phyloP scores from a whole-genome alignment of 2,329 filamentous ascomycete species.

The Fusarium sp. region DNA sequence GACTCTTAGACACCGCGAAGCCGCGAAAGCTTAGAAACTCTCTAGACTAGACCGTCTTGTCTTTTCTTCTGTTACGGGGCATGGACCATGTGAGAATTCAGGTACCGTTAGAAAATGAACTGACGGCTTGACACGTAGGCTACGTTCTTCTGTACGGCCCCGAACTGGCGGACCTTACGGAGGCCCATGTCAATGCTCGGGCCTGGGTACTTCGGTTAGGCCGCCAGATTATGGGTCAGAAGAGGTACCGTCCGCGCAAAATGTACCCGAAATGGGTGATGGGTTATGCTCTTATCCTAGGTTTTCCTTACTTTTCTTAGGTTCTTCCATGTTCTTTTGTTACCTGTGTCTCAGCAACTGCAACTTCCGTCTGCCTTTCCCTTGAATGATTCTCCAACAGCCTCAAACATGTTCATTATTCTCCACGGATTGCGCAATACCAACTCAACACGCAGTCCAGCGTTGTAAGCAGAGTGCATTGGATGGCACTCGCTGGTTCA shows the following conservation, averaged over 20 bases:
- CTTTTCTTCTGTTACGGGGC: not conserved
- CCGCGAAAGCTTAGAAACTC: slow-evolving; percentile 34
- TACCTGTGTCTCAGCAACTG: slow-evolving; percentile 8
- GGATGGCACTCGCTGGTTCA: slow-evolving; percentile 6
- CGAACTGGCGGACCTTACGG: slow-evolving; percentile 18
- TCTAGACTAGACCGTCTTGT: not conserved
- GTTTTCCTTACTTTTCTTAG: slow-evolving; percentile 7
- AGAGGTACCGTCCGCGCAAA: slow-evolving; percentile 25
- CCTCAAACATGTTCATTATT: not conserved
- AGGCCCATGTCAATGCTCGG: slow-evolving; percentile 29
- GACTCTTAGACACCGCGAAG: slow-evolving; percentile 39
- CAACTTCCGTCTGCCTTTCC: slow-evolving; percentile 8
- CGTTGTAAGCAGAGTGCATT: slow-evolving; percentile 19
- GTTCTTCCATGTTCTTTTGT: slow-evolving; percentile 6
- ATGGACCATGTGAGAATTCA: not conserved
- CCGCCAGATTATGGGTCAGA: slow-evolving; percentile 2
- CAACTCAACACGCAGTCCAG: not conserved
- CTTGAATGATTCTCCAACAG: not conserved
- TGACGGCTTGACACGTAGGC: slow-evolving; percentile 3
- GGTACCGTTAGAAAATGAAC: not conserved
- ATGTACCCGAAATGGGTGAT: slow-evolving; percentile 26
- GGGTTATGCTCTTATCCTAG: slow-evolving; percentile 16
- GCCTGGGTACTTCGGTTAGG: slow-evolving; percentile 35
- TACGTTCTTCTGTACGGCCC: slow-evolving; percentile 5
- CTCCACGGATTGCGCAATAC: slow-evolving; percentile 12